A percentile compares a stretch with the other conserved stretches of the same genome.
phyloP scores from a whole-genome alignment of 2,329 filamentous ascomycete genomes.

The Sporothrix mexicana region DNA sequence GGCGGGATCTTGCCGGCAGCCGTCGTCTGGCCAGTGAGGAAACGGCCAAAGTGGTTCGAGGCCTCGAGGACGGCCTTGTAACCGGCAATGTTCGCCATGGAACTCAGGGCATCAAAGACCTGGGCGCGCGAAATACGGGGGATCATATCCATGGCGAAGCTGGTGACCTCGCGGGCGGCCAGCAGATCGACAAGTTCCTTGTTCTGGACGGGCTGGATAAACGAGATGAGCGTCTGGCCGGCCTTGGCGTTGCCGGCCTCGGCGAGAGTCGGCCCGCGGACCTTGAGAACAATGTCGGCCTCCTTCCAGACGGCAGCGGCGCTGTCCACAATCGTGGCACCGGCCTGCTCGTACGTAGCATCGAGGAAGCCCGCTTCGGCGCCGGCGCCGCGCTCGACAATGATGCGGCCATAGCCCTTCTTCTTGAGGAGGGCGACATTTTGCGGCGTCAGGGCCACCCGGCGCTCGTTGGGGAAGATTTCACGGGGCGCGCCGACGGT shows the following conservation, averaged over 20 bases:
- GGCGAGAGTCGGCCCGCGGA: conserved; percentile 72
- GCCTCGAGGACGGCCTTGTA: conserved; percentile 92
- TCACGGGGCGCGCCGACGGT: conserved; percentile 82
- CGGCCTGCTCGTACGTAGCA: conserved; percentile 75
- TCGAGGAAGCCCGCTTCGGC: conserved; percentile 77
- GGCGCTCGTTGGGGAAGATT: conserved; percentile 77
- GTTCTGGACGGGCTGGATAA: conserved; percentile 84
- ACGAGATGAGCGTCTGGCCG: conserved; percentile 78
- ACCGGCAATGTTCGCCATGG: conserved; percentile 93
- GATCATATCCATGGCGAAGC: conserved; percentile 92
- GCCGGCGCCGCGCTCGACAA: conserved; percentile 84
- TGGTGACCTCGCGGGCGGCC: conserved; percentile 71
- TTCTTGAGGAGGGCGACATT: conserved; percentile 83
- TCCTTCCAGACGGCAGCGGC: conserved; percentile 72
- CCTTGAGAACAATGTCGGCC: conserved; percentile 82
- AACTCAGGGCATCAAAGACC: conserved; percentile 85
- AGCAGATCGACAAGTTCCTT: conserved; percentile 75
- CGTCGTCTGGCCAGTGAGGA: conserved; percentile 87
- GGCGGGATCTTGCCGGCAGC: conserved; percentile 90
- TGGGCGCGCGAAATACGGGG: conserved; percentile 88
- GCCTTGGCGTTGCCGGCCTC: conserved; percentile 73
- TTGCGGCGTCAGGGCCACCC: conserved; percentile 82
- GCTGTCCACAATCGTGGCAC: conserved; percentile 73
- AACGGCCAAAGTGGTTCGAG: conserved; percentile 86
- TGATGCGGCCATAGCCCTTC: conserved; percentile 78